phyloP scores from a whole-genome alignment of 306 rosid species.

The Rubus parviflorus region DNA sequence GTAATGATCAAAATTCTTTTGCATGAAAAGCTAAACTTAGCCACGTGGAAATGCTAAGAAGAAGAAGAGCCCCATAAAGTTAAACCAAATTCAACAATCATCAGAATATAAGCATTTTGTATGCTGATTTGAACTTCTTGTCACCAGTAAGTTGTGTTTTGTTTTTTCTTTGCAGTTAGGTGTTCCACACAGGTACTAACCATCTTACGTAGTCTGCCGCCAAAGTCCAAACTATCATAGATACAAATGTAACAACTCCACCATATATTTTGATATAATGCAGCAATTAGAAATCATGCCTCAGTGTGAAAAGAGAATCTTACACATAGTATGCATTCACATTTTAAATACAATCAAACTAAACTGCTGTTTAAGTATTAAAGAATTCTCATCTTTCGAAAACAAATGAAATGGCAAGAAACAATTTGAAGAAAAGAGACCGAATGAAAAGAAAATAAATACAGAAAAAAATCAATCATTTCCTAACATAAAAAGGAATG shows the following conservation, averaged over 20 bases:
- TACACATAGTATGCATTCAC: not conserved
- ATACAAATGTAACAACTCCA: not conserved
- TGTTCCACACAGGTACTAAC: no score
- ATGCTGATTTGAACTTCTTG: not conserved
- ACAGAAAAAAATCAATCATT: not conserved
- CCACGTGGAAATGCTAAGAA: not conserved
- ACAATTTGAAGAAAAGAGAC: not conserved
- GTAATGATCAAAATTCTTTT: no score
- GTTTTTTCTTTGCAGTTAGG: not conserved
- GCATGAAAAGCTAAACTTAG: not conserved
- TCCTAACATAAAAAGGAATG: not conserved
- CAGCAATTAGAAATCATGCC: not conserved
- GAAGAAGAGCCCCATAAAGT: not conserved
- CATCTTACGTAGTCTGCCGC: not conserved
- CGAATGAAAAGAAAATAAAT: not conserved
- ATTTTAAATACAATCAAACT: not conserved
- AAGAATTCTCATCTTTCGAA: not conserved
- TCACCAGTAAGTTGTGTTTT: not conserved
- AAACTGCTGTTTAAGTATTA: not conserved
- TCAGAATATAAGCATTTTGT: not conserved
- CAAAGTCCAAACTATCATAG: not conserved
- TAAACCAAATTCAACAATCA: not conserved
- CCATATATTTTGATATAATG: not conserved
- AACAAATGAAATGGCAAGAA: not conserved
- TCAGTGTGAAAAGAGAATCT: not conserved